These are phyloP conservation scores for Penicillium sp. DNA, from an alignment of 2,329 filamentous ascomycete species.

Conservation along the genomic window DNA sequence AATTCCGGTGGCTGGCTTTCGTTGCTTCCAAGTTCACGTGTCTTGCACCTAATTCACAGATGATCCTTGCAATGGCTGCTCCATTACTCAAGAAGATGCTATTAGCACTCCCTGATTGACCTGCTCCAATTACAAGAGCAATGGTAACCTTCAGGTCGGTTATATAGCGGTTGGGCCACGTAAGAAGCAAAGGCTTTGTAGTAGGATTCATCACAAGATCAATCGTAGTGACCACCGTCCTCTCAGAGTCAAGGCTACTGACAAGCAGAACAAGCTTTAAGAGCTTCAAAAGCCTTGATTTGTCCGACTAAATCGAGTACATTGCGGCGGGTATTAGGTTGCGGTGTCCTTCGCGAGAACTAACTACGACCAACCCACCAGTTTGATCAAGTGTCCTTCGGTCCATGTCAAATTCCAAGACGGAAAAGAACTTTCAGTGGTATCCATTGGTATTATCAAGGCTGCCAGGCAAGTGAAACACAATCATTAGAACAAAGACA, in stretches of 20 bases:
- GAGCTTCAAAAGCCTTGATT: too few species aligned
- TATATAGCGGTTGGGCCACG: constrained; percentile 4
- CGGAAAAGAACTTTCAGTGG: constrained; percentile 4
- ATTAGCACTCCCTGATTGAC: constrained; percentile 38
- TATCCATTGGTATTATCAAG: constrained; percentile 21
- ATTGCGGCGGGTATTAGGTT: constrained; percentile 3
- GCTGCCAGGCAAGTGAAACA: constrained; percentile 16
- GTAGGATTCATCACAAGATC: too few species aligned
- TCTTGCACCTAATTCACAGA: constrained; percentile 50
- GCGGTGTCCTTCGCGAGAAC: neutral
- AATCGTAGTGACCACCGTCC: too few species aligned
- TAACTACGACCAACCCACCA: neutral
- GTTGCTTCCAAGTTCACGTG: constrained; percentile 46
- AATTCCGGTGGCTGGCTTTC: constrained; percentile 42
- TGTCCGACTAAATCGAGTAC: neutral
- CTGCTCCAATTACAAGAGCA: constrained; percentile 21
- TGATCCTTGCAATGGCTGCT: constrained; percentile 50
- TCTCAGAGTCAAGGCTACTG: too few species aligned
- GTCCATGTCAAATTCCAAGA: neutral
- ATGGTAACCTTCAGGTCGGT: constrained; percentile 10
- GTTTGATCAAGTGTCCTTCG: neutral
- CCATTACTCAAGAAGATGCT: constrained; percentile 53
- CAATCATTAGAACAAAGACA: constrained; percentile 22
- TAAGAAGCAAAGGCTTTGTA: too few species aligned
- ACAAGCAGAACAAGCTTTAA: too few species aligned